These are phyloP conservation scores for Cladosporium cucumerinum DNA, from an alignment of 2,329 filamentous ascomycete genomes.

Conservation along the genomic window DNA sequence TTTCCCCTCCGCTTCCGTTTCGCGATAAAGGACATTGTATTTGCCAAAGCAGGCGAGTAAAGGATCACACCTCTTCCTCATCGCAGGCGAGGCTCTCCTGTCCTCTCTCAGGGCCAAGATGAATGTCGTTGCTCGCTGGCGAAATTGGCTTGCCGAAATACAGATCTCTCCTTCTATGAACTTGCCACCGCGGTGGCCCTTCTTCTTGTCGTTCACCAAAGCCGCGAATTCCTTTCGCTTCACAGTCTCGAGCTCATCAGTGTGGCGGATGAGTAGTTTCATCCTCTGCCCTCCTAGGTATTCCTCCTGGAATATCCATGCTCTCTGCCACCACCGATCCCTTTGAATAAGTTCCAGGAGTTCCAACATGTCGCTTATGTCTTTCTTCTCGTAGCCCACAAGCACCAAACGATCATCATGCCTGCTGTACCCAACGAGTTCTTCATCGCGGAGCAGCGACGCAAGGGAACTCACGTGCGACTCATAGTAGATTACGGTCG, in stretches of 20 bases:
- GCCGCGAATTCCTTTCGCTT: neutral
- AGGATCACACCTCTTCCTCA: neutral
- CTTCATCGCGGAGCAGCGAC: too few species aligned
- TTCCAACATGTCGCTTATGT: too few species aligned
- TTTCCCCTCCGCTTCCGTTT: neutral
- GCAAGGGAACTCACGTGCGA: too few species aligned
- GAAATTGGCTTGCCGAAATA: neutral
- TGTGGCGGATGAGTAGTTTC: neutral
- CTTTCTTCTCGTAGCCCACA: too few species aligned
- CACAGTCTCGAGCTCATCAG: neutral
- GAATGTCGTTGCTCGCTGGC: too few species aligned
- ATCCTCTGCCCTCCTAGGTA: neutral
- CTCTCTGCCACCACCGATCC: slow-evolving; percentile 1
- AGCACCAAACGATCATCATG: too few species aligned
- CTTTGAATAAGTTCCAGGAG: too few species aligned
- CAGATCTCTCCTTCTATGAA: neutral
- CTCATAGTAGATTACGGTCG: neutral
- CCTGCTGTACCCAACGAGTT: too few species aligned
- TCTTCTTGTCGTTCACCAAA: too few species aligned
- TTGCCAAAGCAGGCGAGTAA: too few species aligned
- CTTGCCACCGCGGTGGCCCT: neutral
- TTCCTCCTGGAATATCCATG: slow-evolving; percentile 11
- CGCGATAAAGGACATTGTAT: too few species aligned
- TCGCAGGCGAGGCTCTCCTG: neutral
- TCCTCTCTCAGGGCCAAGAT: neutral